phyloP scores from a whole-genome alignment of 2,329 filamentous ascomycete species.

The Coleophoma eucalyptorum region DNA sequence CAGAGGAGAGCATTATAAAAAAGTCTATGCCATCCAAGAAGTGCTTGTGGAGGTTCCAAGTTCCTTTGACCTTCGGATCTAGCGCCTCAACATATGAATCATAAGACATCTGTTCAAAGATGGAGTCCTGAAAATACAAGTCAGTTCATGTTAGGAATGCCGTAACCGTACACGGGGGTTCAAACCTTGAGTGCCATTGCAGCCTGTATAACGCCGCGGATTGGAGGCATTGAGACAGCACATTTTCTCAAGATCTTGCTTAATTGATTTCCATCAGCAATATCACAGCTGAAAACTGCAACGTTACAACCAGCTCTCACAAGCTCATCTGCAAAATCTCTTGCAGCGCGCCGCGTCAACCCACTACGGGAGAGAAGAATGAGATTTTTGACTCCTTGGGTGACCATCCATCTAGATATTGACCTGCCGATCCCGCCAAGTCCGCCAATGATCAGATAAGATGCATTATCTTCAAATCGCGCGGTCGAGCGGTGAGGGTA shows the following conservation, averaged over 20 bases:
- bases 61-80: conserved; percentile 3
- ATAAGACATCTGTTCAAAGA: conserved; percentile 12
- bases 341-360: not conserved
- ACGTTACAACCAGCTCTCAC: not conserved
- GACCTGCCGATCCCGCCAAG: conserved; percentile 20
- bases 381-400: conserved; percentile 6
- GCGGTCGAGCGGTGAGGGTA: not conserved
- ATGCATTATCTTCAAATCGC: conserved; percentile 4
- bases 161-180: not conserved
- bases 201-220: not conserved
- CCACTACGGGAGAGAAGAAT: not conserved
- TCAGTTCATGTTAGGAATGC: not conserved
- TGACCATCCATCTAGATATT: conserved; percentile 6
- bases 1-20: not conserved
- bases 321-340: not conserved
- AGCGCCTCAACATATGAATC: not conserved
- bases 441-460: conserved; percentile 21
- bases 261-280: not conserved
- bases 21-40: not conserved
- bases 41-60: conserved; percentile 4
- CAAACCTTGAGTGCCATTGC: conserved; percentile 2
- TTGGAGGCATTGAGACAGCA: not conserved
- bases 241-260: not conserved
- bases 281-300: not conserved
- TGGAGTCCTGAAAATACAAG: conserved; percentile 11